phyloP scores from a whole-genome alignment of 2,329 filamentous ascomycete genomes.

The Simplicillium aogashimaense region DNA sequence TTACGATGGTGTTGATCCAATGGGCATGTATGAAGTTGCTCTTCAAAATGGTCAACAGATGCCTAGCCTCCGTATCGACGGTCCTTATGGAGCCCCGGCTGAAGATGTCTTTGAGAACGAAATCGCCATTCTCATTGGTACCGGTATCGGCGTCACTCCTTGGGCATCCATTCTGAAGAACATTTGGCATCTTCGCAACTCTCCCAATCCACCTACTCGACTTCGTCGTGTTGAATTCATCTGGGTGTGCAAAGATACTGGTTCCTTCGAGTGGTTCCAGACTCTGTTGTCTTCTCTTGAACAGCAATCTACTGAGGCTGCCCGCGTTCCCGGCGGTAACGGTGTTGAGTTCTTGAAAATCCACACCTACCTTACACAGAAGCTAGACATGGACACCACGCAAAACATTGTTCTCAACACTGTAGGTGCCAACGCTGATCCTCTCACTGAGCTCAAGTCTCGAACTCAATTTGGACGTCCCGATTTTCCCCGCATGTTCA shows the following conservation, averaged over 20 bases:
- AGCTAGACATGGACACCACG: slow-evolving; percentile 80
- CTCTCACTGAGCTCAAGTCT: slow-evolving; percentile 80
- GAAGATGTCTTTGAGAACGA: slow-evolving; percentile 96
- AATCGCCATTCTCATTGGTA: slow-evolving; percentile 76
- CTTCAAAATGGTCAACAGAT: slow-evolving; percentile 88
- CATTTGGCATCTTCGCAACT: slow-evolving; percentile 91
- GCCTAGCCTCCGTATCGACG: slow-evolving; percentile 83
- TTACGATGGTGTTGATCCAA: slow-evolving; percentile 81
- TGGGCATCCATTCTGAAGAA: slow-evolving; percentile 90
- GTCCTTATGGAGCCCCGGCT: slow-evolving; percentile 90
- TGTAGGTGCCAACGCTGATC: slow-evolving; percentile 79
- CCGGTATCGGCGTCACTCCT: slow-evolving; percentile 78
- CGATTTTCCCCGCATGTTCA: slow-evolving; percentile 73
- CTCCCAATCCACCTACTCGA: slow-evolving; percentile 79
- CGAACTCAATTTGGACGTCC: slow-evolving; percentile 93
- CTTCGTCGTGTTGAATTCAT: slow-evolving; percentile 96
- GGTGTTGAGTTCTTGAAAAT: slow-evolving; percentile 87
- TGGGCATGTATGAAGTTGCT: slow-evolving; percentile 97
- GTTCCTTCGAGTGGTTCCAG: slow-evolving; percentile 98
- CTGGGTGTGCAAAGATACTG: slow-evolving; percentile 95
- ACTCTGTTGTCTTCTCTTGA: slow-evolving; percentile 85
- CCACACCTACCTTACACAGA: slow-evolving; percentile 94
- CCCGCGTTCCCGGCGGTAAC: slow-evolving; percentile 55
- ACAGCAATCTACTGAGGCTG: slow-evolving; percentile 65
- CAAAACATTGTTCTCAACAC: slow-evolving; percentile 97